Evolutionary conservation across 805 yeast species (phyloP).

Genomic region (Candida piceae): DNA sequence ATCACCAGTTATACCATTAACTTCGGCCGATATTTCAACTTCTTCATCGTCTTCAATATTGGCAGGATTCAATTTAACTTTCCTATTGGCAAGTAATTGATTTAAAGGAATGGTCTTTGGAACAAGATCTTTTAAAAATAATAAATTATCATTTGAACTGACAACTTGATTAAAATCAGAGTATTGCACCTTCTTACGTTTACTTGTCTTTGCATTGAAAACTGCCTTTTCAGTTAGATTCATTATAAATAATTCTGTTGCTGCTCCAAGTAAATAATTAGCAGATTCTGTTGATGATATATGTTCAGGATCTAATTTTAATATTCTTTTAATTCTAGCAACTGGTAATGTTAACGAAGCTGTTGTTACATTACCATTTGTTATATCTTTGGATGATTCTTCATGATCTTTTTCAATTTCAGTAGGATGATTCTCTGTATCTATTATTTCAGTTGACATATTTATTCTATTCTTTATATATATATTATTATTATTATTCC

Average conservation of each 20-base stretch:
- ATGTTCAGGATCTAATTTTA: slow-evolving; percentile 74
- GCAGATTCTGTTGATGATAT: slow-evolving; percentile 63
- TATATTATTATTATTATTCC: too few species aligned
- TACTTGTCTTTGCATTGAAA: slow-evolving; percentile 55
- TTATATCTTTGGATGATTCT: slow-evolving; percentile 9
- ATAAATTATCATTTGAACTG: slow-evolving; percentile 49
- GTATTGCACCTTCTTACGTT: slow-evolving; percentile 65
- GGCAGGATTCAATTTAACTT: slow-evolving; percentile 25
- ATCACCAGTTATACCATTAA: slow-evolving; percentile 10
- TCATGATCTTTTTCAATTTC: background rate
- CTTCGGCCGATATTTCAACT: too few species aligned
- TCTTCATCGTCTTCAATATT: slow-evolving; percentile 4
- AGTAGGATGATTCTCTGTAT: background rate
- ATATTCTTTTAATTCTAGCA: slow-evolving; percentile 62
- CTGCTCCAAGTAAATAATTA: slow-evolving; percentile 70
- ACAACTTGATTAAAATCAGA: slow-evolving; percentile 67
- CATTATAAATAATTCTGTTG: slow-evolving; percentile 70
- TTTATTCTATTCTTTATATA: background rate
- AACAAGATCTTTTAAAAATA: slow-evolving; percentile 60
- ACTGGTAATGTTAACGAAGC: slow-evolving; percentile 44
- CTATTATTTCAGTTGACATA: background rate
- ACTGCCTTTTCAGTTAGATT: slow-evolving; percentile 69
- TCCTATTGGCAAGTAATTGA: slow-evolving; percentile 40
- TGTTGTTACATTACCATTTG: too few species aligned
- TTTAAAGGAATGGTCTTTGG: slow-evolving; percentile 55